Evolutionary conservation across 2,329 filamentous ascomycete genomes (phyloP).

Genomic region (Aspergillus sp.): DNA sequence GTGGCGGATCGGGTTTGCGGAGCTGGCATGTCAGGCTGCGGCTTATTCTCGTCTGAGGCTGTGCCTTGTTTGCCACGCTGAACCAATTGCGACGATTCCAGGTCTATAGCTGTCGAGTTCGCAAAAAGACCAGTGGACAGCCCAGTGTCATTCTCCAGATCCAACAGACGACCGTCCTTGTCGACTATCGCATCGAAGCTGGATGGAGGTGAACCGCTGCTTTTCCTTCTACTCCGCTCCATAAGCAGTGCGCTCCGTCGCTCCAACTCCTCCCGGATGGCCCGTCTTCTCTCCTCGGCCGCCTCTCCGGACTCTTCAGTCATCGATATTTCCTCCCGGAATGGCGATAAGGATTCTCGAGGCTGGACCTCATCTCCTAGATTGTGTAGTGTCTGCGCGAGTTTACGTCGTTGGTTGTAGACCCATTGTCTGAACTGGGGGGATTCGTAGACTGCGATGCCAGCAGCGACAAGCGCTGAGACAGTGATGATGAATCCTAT

Average conservation of each 20-base stretch:
- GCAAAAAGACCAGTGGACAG: constrained; percentile 14
- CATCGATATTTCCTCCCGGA: constrained; percentile 41
- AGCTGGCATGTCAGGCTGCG: constrained; percentile 17
- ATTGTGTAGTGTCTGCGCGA: constrained; percentile 52
- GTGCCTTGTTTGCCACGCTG: constrained; percentile 17
- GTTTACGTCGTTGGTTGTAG: constrained; percentile 54
- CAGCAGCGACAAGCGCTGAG: constrained; percentile 55
- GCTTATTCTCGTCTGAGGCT: constrained; percentile 8
- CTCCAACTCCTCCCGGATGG: constrained; percentile 40
- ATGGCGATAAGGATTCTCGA: constrained; percentile 23
- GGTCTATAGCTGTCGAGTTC: constrained; percentile 34
- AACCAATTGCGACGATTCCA: constrained; percentile 16
- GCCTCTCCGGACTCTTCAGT: constrained; percentile 38
- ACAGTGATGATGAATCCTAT: constrained; percentile 57
- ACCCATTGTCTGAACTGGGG: constrained; percentile 59
- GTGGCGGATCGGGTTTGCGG: constrained; percentile 38
- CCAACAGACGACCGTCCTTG: constrained; percentile 30
- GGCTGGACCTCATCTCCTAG: constrained; percentile 56
- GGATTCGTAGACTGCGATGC: constrained; percentile 58
- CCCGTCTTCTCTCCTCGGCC: constrained; percentile 39
- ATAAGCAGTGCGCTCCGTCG: constrained; percentile 37
- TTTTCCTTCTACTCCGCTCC: constrained; percentile 25
- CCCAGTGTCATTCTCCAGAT: constrained; percentile 5
- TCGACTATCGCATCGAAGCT: constrained; percentile 43
- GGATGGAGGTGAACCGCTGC: constrained; percentile 10